Evolutionary conservation across 2,329 filamentous ascomycete genomes (phyloP).

Genomic region (Curvularia eragrostidis): DNA sequence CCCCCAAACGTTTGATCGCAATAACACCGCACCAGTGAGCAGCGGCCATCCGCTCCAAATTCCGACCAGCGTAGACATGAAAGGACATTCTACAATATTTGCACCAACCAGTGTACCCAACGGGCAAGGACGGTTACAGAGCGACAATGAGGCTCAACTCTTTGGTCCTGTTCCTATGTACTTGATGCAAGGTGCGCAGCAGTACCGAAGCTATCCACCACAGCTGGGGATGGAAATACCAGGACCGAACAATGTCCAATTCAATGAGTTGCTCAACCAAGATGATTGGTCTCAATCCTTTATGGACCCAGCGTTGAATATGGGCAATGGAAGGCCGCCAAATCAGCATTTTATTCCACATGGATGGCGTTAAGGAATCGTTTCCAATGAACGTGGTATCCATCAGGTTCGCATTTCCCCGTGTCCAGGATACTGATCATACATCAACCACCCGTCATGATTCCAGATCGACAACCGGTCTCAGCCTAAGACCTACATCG

Average conservation of each 20-base stretch:
- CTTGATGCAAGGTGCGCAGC: constrained; percentile 62
- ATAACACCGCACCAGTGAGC: constrained; percentile 6
- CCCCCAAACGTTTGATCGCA: constrained; percentile 35
- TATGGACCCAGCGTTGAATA: constrained; percentile 43
- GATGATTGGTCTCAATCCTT: constrained; percentile 52
- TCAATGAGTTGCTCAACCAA: constrained; percentile 48
- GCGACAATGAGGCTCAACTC: constrained; percentile 75
- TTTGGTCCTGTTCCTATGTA: constrained; percentile 75
- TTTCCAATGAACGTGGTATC: background rate
- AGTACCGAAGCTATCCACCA: constrained; percentile 35
- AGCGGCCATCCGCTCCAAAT: constrained; percentile 9
- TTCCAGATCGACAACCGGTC: background rate
- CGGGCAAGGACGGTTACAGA: constrained; percentile 26
- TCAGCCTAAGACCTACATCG: background rate
- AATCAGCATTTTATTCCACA: constrained; percentile 30
- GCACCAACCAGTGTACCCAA: constrained; percentile 29
- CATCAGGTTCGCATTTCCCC: background rate
- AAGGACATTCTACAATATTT: constrained; percentile 34
- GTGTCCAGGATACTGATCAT: background rate
- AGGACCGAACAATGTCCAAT: constrained; percentile 38
- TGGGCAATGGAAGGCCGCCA: constrained; percentile 32
- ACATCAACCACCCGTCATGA: background rate
- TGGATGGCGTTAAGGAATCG: constrained; percentile 29
- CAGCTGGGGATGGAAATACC: constrained; percentile 33
- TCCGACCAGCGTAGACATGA: constrained; percentile 32